Base-by-base conservation (phyloP, 2,329 filamentous ascomycete species). In the Corynespora cassiicola region DNA sequence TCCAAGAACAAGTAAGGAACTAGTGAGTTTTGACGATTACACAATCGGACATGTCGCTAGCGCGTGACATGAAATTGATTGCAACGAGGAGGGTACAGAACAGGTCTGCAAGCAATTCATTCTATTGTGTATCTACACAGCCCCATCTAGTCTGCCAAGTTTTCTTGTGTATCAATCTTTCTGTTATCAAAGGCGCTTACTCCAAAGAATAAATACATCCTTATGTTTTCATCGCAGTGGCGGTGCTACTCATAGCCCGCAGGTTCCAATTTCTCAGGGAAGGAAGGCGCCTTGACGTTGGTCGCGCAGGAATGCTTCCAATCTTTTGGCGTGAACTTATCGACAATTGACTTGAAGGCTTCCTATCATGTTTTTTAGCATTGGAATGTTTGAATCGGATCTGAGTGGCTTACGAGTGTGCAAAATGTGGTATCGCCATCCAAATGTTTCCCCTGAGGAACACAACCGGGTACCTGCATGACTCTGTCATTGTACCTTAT, bases 311-410 rank as follows among this genome's bases (percentile, higher is more conserved):
- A 81, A 12, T 68, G 63, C 58, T 80, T 81, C 92, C 91, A 97
- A 65, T 90, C 80, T 42, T 74, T 74, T 0, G 94, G 94, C 1
- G 89, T 94, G 63, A 88, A 95, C 58, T 89, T 90, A 70, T 97
- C 92, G 2, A 94, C 90, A 38, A 96, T 88, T 34, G 82, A 75
- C 70, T 97, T 97, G 77, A 99, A 99, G 0, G 92, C 90, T 39
- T 87, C 82, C 84, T 88, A 45, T 36, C 21, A 21, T 6, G 10
- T 16, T 9, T 14, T 12, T 2, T 8, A 36, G 21, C 16, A 31
- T 7, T 27, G 22, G 15, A 23, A 15, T 15, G 24, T 11, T 12
- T 16, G 8, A 21, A n/a, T 31, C 14, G 26, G 3, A 37, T 14
- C 7, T 11, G 11, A 11, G 31, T 19, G 11, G 69, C 81, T 68